These are phyloP conservation scores for Sphenostylis stenocarpa DNA, from an alignment of 306 rosid genomes.

Conservation along the genomic window DNA sequence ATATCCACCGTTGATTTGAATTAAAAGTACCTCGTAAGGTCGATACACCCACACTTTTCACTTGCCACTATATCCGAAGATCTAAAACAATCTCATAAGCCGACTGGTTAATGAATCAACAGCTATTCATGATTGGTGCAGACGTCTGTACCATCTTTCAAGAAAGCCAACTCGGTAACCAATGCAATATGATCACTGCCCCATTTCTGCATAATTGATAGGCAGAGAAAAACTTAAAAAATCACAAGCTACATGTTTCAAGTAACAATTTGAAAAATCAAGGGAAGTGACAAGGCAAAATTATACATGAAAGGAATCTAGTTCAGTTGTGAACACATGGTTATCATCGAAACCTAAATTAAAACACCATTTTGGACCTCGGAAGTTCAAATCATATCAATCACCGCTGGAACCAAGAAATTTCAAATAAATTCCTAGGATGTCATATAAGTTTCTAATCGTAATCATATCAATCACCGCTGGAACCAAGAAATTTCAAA, in stretches of 20 bases:
- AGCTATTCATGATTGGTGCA: constrained; percentile 28
- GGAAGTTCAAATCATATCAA: too few relatives aligned
- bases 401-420: background rate
- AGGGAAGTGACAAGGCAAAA: background rate
- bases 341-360: background rate
- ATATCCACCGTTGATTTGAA: background rate
- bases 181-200: constrained; percentile 94
- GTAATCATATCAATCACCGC: background rate
- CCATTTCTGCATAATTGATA: constrained; percentile 68
- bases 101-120: background rate
- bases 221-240: background rate
- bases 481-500: background rate
- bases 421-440: background rate
- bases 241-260: background rate
- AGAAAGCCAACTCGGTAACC: constrained; percentile 73
- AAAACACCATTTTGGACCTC: background rate
- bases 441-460: background rate
- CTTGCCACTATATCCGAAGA: constrained; percentile 2
- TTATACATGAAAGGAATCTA: background rate
- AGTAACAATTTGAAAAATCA: background rate
- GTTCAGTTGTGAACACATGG: constrained; percentile 5
- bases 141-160: constrained; percentile 35
- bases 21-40: background rate
- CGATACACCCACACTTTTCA: background rate
- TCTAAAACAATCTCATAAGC: constrained; percentile 1